Percentiles rank a stretch among this genome's conserved stretches.
Conservation (phyloP, 148 eudicot species). For the Beta vulgaris region DNA sequence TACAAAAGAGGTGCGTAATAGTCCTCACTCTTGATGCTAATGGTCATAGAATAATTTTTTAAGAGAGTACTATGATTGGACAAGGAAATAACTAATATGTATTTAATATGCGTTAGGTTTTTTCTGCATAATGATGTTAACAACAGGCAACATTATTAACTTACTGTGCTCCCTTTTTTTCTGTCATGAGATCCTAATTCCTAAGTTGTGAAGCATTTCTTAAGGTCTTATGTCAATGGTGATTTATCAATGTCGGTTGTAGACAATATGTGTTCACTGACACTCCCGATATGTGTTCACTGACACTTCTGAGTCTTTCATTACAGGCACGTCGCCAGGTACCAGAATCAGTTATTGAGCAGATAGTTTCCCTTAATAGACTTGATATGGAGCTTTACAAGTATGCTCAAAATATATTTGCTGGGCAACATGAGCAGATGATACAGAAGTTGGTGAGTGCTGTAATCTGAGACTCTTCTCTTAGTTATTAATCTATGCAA, state of each 20-base stretch:
- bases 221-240: background rate
- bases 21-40: too few species aligned
- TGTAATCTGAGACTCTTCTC: slow-evolving; percentile 12
- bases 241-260: background rate
- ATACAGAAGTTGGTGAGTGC: slow-evolving; percentile 38
- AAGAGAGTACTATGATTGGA: background rate
- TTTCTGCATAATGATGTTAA: too few species aligned
- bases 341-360: slow-evolving; percentile 56
- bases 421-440: slow-evolving; percentile 49
- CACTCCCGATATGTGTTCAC: slow-evolving; percentile 1
- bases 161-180: too few species aligned
- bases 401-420: slow-evolving; percentile 63
- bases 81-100: background rate
- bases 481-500: background rate
- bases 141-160: too few species aligned
- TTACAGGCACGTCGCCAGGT: slow-evolving; percentile 68
- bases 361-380: slow-evolving; percentile 62
- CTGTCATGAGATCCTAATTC: too few species aligned
- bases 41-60: background rate
- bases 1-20: slow-evolving; percentile 72
- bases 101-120: background rate
- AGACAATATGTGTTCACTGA: background rate
- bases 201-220: too few species aligned
- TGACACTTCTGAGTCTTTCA: slow-evolving; percentile 3
- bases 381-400: slow-evolving; percentile 83